These are phyloP conservation scores for Pseudognaphalium luteoalbum DNA, from an alignment of 129 eudicot species.

Conservation along the genomic window DNA sequence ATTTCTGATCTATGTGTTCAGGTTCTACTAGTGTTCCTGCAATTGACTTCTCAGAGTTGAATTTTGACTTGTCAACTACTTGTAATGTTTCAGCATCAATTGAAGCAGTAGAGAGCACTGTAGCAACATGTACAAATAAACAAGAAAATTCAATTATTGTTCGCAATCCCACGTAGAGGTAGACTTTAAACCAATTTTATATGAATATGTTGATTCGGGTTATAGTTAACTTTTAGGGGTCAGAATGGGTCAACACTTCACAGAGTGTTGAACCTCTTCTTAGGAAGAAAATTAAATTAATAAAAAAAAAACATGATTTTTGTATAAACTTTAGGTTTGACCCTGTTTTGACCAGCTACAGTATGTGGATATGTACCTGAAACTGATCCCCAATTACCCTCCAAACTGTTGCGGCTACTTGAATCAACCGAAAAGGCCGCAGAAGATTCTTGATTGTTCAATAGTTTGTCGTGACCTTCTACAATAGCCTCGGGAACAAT, in stretches of 20 bases:
- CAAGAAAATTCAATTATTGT: neutral
- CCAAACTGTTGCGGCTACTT: constrained; percentile 58
- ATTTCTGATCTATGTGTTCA: constrained; percentile 30
- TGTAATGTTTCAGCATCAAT: constrained; percentile 38
- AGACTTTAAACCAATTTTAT: neutral
- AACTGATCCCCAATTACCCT: constrained; percentile 73
- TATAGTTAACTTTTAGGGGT: constrained; percentile 2
- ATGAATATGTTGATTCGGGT: neutral
- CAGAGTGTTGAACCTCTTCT: neutral
- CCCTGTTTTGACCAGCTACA: neutral
- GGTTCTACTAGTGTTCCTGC: constrained; percentile 46
- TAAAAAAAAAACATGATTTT: neutral
- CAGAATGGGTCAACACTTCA: neutral
- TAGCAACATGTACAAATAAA: constrained; percentile 28
- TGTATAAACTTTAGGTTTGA: neutral
- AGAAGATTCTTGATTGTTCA: constrained; percentile 29
- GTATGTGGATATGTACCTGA: constrained; percentile 49
- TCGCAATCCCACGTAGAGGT: neutral
- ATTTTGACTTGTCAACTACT: constrained; percentile 26
- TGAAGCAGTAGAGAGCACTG: constrained; percentile 53
- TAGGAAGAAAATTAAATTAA: neutral
- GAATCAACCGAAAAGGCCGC: constrained; percentile 41
- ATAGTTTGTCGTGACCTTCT: constrained; percentile 38
- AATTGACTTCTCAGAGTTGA: constrained; percentile 34
- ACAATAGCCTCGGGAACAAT: constrained; percentile 25